These are phyloP conservation scores for Psilocybe tampanensis DNA, from an alignment of 768 basidiomycete species.

Conservation along the genomic window DNA sequence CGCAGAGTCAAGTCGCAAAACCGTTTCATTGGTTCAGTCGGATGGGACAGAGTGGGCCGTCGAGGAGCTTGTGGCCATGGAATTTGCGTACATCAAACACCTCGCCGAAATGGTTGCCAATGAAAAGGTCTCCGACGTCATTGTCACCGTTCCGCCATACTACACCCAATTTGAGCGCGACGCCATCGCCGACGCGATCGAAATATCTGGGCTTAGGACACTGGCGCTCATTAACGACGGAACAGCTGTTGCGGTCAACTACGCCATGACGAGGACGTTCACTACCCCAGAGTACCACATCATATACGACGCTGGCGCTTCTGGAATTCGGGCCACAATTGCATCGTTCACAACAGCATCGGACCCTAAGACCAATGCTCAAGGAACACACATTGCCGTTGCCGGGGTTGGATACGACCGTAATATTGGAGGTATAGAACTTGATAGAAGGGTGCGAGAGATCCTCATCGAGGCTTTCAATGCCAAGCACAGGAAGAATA, in stretches of 20 bases:
- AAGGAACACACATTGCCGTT: slow-evolving; percentile 74
- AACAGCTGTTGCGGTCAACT: slow-evolving; percentile 94
- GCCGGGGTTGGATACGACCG: slow-evolving; percentile 85
- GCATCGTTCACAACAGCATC: slow-evolving; percentile 61
- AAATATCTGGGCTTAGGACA: slow-evolving; percentile 84
- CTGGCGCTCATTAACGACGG: slow-evolving; percentile 92
- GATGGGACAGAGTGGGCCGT: slow-evolving; percentile 74
- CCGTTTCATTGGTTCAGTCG: slow-evolving; percentile 59
- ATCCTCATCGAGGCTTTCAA: slow-evolving; percentile 79
- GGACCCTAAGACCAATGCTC: slow-evolving; percentile 51
- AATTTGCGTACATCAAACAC: slow-evolving; percentile 86
- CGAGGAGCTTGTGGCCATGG: slow-evolving; percentile 94
- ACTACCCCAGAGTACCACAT: slow-evolving; percentile 80
- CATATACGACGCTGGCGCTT: slow-evolving; percentile 94
- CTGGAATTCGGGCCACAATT: slow-evolving; percentile 76
- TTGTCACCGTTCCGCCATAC: slow-evolving; percentile 89
- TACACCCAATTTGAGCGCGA: slow-evolving; percentile 91
- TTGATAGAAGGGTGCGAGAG: slow-evolving; percentile 83
- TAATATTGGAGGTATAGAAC: slow-evolving; percentile 74
- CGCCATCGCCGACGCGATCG: slow-evolving; percentile 89
- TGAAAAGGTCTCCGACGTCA: slow-evolving; percentile 81
- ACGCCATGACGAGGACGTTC: slow-evolving; percentile 95
- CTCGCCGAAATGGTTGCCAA: slow-evolving; percentile 78
- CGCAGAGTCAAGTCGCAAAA: slow-evolving; percentile 56
- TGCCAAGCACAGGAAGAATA: slow-evolving; percentile 64